Conservation (phyloP, 306 rosid species). For the Adenanthera pavonina region DNA sequence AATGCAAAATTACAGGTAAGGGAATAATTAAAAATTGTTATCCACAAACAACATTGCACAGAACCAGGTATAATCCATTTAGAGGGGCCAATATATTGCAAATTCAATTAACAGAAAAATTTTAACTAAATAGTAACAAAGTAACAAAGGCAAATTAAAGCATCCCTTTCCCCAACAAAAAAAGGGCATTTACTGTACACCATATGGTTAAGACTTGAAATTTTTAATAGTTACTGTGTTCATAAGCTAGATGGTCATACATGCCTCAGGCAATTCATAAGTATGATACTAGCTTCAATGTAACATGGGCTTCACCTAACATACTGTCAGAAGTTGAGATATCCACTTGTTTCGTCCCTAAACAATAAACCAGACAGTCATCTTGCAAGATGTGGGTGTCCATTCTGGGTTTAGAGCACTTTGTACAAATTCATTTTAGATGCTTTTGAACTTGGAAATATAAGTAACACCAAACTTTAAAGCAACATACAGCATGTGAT, state of each 20-base stretch:
- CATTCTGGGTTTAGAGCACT: not conserved
- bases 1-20: no score
- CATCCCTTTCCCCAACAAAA: not conserved
- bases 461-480: not conserved
- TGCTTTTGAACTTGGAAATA: not conserved
- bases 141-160: not conserved
- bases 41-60: not conserved
- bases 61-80: not conserved
- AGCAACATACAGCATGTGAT: not conserved
- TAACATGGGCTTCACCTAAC: no score
- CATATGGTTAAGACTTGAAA: not conserved
- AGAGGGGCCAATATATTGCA: not conserved
- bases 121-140: not conserved
- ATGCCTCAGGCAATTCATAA: not conserved
- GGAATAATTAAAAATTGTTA: no score
- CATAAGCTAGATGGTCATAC: not conserved
- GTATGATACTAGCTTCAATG: not conserved
- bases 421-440: not conserved
- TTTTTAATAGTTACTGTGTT: not conserved
- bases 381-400: no score
- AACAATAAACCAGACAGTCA: no score
- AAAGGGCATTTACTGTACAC: not conserved
- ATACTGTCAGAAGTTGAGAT: no score
- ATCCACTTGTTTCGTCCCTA: no score
- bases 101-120: no score